Conservation (phyloP, 2,329 filamentous ascomycete species). For the Cercospora sesami region DNA sequence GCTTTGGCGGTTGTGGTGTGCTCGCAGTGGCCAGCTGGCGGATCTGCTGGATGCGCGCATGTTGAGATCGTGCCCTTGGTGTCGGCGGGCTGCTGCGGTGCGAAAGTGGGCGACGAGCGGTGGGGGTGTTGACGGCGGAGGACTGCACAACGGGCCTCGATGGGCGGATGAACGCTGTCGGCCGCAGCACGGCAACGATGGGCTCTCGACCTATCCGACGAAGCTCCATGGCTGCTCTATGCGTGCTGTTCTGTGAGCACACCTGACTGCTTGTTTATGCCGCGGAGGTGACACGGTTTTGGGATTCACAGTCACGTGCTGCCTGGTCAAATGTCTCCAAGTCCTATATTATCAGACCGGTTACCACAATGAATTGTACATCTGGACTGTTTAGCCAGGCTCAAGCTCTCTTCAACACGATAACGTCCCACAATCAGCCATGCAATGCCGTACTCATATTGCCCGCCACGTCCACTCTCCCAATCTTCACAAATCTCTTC, state of each 20-base stretch:
- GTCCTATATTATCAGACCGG: not conserved
- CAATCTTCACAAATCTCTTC: too few relatives aligned
- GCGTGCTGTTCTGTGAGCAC: not conserved
- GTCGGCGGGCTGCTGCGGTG: not conserved
- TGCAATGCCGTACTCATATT: not conserved
- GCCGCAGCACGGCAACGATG: not conserved
- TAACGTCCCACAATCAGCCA: not conserved
- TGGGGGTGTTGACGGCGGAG: not conserved
- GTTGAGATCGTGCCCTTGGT: slow-evolving; percentile 3
- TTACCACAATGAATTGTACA: not conserved
- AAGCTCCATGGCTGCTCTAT: not conserved
- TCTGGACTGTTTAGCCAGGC: not conserved
- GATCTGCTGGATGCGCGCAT: slow-evolving; percentile 13
- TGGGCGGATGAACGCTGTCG: not conserved
- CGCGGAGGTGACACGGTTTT: not conserved
- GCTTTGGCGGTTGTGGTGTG: slow-evolving; percentile 9
- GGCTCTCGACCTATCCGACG: not conserved
- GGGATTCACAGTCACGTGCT: not conserved
- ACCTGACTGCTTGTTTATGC: not conserved
- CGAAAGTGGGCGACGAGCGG: not conserved
- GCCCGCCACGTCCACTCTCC: not conserved
- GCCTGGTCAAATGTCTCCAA: not conserved
- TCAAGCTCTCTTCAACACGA: not conserved
- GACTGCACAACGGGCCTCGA: not conserved
- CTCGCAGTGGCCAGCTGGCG: slow-evolving; percentile 3